Evolutionary conservation across 2,329 filamentous ascomycete genomes (phyloP), one percentile per base, ranked within the genome.

Genomic region (Magnaporthiopsis incrustans): DNA sequence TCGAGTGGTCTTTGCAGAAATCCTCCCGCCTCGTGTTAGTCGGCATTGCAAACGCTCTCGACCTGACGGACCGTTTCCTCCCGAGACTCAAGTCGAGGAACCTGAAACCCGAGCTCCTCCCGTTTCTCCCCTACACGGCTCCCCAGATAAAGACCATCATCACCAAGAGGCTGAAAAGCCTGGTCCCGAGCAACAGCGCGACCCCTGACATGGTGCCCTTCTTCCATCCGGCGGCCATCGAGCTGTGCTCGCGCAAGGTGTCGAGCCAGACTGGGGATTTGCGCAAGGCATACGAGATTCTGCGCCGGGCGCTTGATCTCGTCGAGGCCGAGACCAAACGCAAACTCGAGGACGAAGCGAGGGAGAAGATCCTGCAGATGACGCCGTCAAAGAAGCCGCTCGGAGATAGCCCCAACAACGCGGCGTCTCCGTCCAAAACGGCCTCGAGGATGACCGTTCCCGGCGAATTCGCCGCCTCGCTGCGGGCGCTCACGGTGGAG

Each of bases 21-120:
- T 85, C 85, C 1, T 97, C 95, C 0, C 86, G 85, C 26, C 86
- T 99, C 6, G 81, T 95, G 50, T 81, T 99, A 25, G 85, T 99
- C 61, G 95, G 95, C 60, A 97, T 99, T 71, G 95, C 95, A 69
- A 99, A 99, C 72, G 95, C 95, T 4, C 82, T 99, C 63, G 95
- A 99, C 73, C 81, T 99, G 64, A 99, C 95, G 0, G 95, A 98
- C 73, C 90, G 95, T 12, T 97, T 97, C 70, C 82, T 99, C 26
- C 95, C 95, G 61, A 89, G 94, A 62, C 85, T 99, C 67, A 98
- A 98, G 79, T 88, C 92, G 26, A 91, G 92, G 71, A 96, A 96
- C 70, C 80, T 99, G 67, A 96, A 93, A 77, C 95, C 95, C 2
- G 87, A 90, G 60, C 83, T 98, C 3, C 84, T 99, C 1, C 91